These are phyloP conservation scores for Carex cristatella DNA, from an alignment of 176 grass and related monocot species.

Conservation along the genomic window DNA sequence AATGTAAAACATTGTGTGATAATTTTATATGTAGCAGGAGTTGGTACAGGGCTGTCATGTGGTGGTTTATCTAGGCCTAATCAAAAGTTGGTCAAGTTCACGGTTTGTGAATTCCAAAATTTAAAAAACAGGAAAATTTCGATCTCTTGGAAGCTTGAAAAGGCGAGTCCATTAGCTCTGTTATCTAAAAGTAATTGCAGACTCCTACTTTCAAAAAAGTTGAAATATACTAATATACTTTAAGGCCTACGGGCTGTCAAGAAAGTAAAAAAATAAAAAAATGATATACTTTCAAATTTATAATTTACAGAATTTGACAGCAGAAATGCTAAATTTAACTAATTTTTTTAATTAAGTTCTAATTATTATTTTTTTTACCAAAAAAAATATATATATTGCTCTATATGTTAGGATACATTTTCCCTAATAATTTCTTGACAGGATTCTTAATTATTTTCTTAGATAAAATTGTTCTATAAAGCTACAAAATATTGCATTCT, in stretches of 20 bases:
- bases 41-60: background rate
- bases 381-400: too few relatives aligned
- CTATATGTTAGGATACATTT: too few relatives aligned
- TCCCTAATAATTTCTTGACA: too few relatives aligned
- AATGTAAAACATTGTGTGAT: too few relatives aligned
- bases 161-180: background rate
- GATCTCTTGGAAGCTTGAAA: background rate
- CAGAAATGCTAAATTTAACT: background rate
- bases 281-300: too few relatives aligned
- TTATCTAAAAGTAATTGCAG: background rate
- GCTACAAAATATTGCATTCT: too few relatives aligned
- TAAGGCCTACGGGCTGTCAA: too few relatives aligned
- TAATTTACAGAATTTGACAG: background rate
- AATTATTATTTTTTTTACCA: background rate
- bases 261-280: too few relatives aligned
- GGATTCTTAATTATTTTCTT: too few relatives aligned
- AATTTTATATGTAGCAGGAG: background rate
- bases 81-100: background rate
- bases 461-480: too few relatives aligned
- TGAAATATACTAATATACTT: too few relatives aligned
- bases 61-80: slow-evolving; percentile 1
- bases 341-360: background rate
- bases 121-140: background rate
- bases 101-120: background rate
- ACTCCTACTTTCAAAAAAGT: background rate